phyloP scores from a whole-genome alignment of 345 rosid species.

The Salix exigua region DNA sequence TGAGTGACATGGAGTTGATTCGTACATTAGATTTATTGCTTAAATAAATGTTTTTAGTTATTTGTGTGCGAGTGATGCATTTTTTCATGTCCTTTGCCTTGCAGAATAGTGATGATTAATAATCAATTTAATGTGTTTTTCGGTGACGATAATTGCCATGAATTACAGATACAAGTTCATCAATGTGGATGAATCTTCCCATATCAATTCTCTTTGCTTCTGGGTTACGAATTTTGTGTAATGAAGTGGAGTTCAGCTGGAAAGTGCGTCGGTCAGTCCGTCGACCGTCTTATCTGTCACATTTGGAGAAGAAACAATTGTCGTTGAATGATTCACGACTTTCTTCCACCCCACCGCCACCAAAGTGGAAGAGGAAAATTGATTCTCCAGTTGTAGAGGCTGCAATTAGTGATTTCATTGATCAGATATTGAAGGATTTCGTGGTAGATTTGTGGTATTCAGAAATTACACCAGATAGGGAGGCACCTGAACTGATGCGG shows the following conservation, averaged over 20 bases:
- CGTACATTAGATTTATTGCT: background rate
- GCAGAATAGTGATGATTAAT: background rate
- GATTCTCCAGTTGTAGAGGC: constrained; percentile 83
- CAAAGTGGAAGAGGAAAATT: constrained; percentile 77
- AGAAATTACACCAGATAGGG: constrained; percentile 84
- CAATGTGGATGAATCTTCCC: constrained; percentile 94
- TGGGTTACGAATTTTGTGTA: constrained; percentile 45
- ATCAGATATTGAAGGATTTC: constrained; percentile 80
- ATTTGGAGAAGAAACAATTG: constrained; percentile 66
- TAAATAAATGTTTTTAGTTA: background rate
- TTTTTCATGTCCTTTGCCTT: background rate
- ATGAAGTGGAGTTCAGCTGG: constrained; percentile 78
- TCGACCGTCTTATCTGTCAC: constrained; percentile 43
- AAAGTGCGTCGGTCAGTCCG: constrained; percentile 28
- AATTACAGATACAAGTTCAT: constrained; percentile 74
- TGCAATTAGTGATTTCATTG: constrained; percentile 64
- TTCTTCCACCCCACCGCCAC: constrained; percentile 43
- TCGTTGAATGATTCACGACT: constrained; percentile 73
- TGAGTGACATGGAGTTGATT: background rate
- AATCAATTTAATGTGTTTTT: background rate
- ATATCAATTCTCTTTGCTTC: constrained; percentile 59
- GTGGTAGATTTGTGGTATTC: constrained; percentile 87
- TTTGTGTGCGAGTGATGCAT: background rate
- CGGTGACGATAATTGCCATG: background rate
- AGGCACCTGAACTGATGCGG: constrained; percentile 79